phyloP scores from a whole-genome alignment of 345 rosid genomes.

The Pugionium cornutum region DNA sequence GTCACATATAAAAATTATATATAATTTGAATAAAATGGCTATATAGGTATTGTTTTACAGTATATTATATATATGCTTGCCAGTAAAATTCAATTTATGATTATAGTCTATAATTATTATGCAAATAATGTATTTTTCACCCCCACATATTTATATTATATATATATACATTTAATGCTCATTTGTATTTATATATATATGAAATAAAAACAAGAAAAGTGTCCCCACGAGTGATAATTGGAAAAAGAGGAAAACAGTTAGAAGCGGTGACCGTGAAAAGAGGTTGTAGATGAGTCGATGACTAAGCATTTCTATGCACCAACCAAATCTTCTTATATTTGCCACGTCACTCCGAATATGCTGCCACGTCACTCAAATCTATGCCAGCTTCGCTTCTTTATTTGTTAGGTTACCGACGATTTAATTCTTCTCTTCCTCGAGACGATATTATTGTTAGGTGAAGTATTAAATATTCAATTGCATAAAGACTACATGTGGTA shows the following conservation, averaged over 20 bases:
- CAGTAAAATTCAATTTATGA: too few species aligned
- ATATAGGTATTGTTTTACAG: too few species aligned
- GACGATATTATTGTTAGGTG: slow-evolving; percentile 8
- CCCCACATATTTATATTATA: too few species aligned
- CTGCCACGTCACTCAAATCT: slow-evolving; percentile 26
- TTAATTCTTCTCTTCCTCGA: slow-evolving; percentile 22
- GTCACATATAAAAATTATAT: too few species aligned
- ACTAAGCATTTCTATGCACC: slow-evolving; percentile 36
- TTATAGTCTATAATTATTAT: too few species aligned
- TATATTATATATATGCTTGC: too few species aligned
- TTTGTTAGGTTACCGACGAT: slow-evolving; percentile 31
- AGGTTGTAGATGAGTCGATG: slow-evolving; percentile 13
- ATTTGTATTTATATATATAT: background rate
- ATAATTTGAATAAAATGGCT: too few species aligned
- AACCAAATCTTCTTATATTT: slow-evolving; percentile 33
- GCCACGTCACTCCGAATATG: slow-evolving; percentile 25
- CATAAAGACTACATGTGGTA: background rate
- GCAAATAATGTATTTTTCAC: too few species aligned
- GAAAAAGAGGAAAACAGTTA: slow-evolving; percentile 28
- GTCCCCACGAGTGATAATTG: background rate
- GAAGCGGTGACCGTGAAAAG: background rate
- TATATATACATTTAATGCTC: too few species aligned
- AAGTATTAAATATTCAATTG: background rate
- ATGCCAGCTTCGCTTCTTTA: slow-evolving; percentile 19
- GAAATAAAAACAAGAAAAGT: background rate